Percentiles rank a stretch among this genome's conserved stretches.
Conservation (phyloP, 2,329 filamentous ascomycete species). For the Trichoderma asperellum region DNA sequence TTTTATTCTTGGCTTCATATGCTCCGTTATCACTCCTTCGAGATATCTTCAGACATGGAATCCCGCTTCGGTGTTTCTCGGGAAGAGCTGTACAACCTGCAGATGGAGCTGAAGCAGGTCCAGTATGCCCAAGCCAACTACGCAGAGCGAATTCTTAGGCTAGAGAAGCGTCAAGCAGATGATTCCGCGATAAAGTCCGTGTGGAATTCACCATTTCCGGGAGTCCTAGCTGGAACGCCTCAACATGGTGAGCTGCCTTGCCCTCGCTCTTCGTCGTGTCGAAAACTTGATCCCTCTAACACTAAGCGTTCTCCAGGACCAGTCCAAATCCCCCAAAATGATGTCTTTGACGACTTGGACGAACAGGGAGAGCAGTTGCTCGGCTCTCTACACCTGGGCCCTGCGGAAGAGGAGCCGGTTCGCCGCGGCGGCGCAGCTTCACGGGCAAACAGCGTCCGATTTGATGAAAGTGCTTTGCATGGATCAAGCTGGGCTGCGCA, state of each 20-base stretch:
- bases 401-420: slow-evolving; percentile 80
- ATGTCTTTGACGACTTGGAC: slow-evolving; percentile 89
- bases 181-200: slow-evolving; percentile 77
- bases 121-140: slow-evolving; percentile 66
- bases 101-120: slow-evolving; percentile 72
- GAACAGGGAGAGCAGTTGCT: slow-evolving; percentile 81
- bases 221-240: slow-evolving; percentile 77
- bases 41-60: slow-evolving; percentile 59
- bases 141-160: slow-evolving; percentile 62
- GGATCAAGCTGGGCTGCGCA: slow-evolving; percentile 80
- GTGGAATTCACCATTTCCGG: slow-evolving; percentile 94
- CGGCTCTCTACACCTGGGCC: slow-evolving; percentile 79
- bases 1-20: not conserved
- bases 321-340: slow-evolving; percentile 75
- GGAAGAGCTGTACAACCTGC: slow-evolving; percentile 69
- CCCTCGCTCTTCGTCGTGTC: not conserved
- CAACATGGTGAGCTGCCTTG: slow-evolving; percentile 71
- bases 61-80: slow-evolving; percentile 61
- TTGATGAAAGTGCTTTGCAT: slow-evolving; percentile 93
- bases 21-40: not conserved
- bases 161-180: slow-evolving; percentile 70
- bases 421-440: slow-evolving; percentile 86
- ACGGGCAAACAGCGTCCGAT: slow-evolving; percentile 93
- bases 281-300: slow-evolving; percentile 2
- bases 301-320: slow-evolving; percentile 61